Percentiles rank a stretch among this genome's conserved stretches.
phyloP scores from a whole-genome alignment of 805 yeast species.

The Wickerhamomyces silvicola region DNA sequence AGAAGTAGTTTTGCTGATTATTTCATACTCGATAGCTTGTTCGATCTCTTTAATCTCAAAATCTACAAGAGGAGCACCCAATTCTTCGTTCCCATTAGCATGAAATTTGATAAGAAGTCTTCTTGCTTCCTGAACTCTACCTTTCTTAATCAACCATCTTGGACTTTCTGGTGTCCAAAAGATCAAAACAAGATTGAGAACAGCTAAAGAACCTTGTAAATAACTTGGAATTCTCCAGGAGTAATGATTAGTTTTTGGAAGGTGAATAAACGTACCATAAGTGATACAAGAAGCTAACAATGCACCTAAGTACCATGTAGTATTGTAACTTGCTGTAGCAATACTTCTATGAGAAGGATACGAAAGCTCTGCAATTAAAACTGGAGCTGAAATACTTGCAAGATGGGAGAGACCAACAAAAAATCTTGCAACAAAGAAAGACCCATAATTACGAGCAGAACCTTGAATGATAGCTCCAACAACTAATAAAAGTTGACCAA shows the following conservation, averaged over 20 bases:
- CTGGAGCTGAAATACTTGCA: background rate
- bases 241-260: constrained; percentile 18
- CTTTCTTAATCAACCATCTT: constrained; percentile 32
- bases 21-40: constrained; percentile 33
- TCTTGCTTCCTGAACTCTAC: constrained; percentile 34
- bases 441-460: background rate
- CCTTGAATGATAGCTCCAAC: constrained; percentile 1
- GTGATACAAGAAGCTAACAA: constrained; percentile 42
- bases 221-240: constrained; percentile 48
- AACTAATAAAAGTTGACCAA: background rate
- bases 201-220: constrained; percentile 34
- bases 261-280: constrained; percentile 29
- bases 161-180: constrained; percentile 39
- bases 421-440: constrained; percentile 1
- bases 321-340: constrained; percentile 36
- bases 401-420: background rate
- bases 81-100: constrained; percentile 24
- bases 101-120: constrained; percentile 31
- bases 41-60: constrained; percentile 32
- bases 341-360: constrained; percentile 37
- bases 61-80: constrained; percentile 19
- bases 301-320: constrained; percentile 44
- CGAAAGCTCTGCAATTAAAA: constrained; percentile 40
- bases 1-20: constrained; percentile 18
- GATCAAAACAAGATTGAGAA: constrained; percentile 19